Evolutionary conservation across 2,329 filamentous ascomycete genomes (phyloP).

Genomic region (Spiromastix sp.): DNA sequence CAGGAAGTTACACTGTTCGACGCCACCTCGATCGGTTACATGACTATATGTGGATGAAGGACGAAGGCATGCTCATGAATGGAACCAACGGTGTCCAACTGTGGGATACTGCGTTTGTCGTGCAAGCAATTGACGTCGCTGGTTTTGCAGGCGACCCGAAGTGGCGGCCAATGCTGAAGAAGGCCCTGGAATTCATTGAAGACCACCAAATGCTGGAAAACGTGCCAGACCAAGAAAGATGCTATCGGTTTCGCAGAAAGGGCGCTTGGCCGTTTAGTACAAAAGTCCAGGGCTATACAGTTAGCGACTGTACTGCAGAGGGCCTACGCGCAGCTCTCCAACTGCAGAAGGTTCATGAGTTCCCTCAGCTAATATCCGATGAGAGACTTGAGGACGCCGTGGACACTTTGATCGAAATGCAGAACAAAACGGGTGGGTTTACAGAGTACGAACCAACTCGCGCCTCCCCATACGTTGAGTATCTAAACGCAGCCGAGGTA

Average conservation of each 20-base stretch:
- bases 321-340: slow-evolving; percentile 77
- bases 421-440: slow-evolving; percentile 76
- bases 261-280: slow-evolving; percentile 96
- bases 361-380: slow-evolving; percentile 62
- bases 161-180: slow-evolving; percentile 73
- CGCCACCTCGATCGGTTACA: slow-evolving; percentile 71
- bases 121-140: slow-evolving; percentile 71
- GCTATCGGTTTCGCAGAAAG: slow-evolving; percentile 83
- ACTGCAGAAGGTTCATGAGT: slow-evolving; percentile 68
- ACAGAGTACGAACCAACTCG: slow-evolving; percentile 82
- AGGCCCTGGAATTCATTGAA: slow-evolving; percentile 76
- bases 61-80: slow-evolving; percentile 87
- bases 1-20: slow-evolving; percentile 58
- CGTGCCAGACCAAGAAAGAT: slow-evolving; percentile 62
- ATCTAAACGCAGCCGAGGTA: slow-evolving; percentile 89
- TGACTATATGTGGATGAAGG: slow-evolving; percentile 85
- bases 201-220: slow-evolving; percentile 85
- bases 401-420: slow-evolving; percentile 83
- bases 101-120: slow-evolving; percentile 89
- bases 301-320: slow-evolving; percentile 90
- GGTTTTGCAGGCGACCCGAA: slow-evolving; percentile 66
- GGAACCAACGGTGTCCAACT: slow-evolving; percentile 97
- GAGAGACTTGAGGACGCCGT: slow-evolving; percentile 76
- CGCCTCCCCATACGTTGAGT: slow-evolving; percentile 66
- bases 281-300: slow-evolving; percentile 82